phyloP scores from a whole-genome alignment of 2,329 filamentous ascomycete species.

The Meredithiella fracta region DNA sequence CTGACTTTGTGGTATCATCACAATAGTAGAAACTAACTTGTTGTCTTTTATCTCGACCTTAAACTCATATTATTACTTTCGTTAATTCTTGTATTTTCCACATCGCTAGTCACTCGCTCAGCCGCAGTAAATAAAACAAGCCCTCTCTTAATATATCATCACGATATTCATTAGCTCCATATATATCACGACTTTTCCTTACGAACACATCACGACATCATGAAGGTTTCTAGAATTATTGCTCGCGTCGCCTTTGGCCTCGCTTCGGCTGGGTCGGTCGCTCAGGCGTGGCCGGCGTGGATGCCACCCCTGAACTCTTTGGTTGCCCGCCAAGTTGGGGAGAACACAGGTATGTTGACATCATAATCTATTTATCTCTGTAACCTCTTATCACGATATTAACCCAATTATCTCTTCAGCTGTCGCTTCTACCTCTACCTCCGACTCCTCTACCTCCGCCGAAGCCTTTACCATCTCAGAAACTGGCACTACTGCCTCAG shows the following conservation, averaged over 20 bases:
- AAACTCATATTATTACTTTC: too few species aligned
- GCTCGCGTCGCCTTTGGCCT: conserved; percentile 35
- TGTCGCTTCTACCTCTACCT: conserved; percentile 10
- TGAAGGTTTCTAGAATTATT: conserved; percentile 34
- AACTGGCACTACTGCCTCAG: conserved; percentile 18
- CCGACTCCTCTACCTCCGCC: neutral
- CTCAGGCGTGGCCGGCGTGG: conserved; percentile 41
- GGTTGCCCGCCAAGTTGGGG: conserved; percentile 27
- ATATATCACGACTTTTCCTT: too few species aligned
- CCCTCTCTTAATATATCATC: too few species aligned
- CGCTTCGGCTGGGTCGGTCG: conserved; percentile 31
- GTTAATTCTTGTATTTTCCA: too few species aligned
- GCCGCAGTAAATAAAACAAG: too few species aligned
- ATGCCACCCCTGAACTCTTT: conserved; percentile 33
- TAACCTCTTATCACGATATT: neutral
- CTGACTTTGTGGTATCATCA: too few species aligned
- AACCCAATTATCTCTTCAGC: conserved; percentile 2
- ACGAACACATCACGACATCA: conserved; percentile 19
- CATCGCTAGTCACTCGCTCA: too few species aligned
- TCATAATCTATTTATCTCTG: neutral
- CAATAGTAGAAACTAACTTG: too few species aligned
- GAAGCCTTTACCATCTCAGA: conserved; percentile 7
- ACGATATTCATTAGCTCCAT: too few species aligned
- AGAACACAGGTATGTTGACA: conserved; percentile 14
- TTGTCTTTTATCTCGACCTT: too few species aligned